These are phyloP conservation scores for Aspergillus chevalieri DNA, from an alignment of 2,329 filamentous ascomycete species.

Conservation along the genomic window DNA sequence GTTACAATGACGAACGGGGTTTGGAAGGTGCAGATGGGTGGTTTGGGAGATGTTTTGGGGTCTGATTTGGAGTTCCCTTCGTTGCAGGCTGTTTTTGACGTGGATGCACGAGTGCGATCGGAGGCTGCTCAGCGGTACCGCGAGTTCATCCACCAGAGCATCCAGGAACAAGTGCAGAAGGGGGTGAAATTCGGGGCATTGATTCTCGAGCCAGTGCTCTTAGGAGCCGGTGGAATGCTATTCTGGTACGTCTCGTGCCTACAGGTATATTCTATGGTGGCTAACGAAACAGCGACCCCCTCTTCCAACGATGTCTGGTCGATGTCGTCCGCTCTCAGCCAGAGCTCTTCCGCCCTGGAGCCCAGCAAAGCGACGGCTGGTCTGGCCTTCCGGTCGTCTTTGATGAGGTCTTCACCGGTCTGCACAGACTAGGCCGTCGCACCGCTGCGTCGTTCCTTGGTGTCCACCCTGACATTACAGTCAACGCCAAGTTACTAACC, in stretches of 20 bases:
- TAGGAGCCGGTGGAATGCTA: conserved; percentile 79
- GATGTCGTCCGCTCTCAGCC: conserved; percentile 58
- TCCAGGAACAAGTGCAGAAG: conserved; percentile 48
- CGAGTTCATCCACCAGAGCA: conserved; percentile 50
- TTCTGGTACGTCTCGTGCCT: conserved; percentile 56
- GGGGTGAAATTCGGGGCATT: conserved; percentile 68
- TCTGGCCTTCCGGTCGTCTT: conserved; percentile 71
- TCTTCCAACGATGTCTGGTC: conserved; percentile 70
- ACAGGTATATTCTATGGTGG: not conserved
- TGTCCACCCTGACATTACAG: conserved; percentile 65
- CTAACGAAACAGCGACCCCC: conserved; percentile 56
- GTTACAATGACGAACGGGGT: conserved; percentile 60
- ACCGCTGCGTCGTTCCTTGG: conserved; percentile 64
- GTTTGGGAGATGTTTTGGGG: conserved; percentile 42
- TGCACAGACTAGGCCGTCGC: conserved; percentile 72
- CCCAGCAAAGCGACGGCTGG: conserved; percentile 45
- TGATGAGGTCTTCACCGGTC: conserved; percentile 81
- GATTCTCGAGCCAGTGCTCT: conserved; percentile 71
- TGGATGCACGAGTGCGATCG: conserved; percentile 44
- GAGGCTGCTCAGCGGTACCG: conserved; percentile 51
- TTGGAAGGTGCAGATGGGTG: conserved; percentile 60
- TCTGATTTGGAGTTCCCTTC: conserved; percentile 40
- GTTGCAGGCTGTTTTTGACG: conserved; percentile 56
- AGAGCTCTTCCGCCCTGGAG: conserved; percentile 43
- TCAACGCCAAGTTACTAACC: conserved; percentile 78